Evolutionary conservation across 768 basidiomycete species (phyloP), one percentile per base, ranked within the genome.

Genomic region (Boletus edulis): DNA sequence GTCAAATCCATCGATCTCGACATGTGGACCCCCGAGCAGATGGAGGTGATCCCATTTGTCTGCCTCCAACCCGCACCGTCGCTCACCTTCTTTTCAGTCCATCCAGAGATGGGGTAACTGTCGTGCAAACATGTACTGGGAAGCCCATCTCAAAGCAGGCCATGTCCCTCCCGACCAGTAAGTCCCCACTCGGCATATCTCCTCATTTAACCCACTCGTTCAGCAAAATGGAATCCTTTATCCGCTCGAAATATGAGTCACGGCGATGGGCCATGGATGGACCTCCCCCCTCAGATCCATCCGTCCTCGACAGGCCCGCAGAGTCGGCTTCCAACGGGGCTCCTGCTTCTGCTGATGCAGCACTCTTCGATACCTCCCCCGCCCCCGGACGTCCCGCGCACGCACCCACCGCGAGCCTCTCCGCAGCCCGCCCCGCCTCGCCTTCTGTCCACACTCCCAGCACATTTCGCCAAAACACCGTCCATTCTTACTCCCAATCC

Each of bases 1-100:
- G 91, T 99, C 69, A 97, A 97, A 67, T 96, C 94, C 3, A 91
- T 99, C 51, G 96, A 99, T 74, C 85, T 99, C 51, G 96, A 99
- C 64, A 84, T 90, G 17, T 99, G 96, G 96, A 96, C 93, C 9
- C 92, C 93, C 3, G 94, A 98, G 59, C 96, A 99, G 75, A 95
- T 99, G 89, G 85, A 87, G 75, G 94, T 94, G 62, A 57, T 7
- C 34, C 12, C 45, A 8, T 81, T 60, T 27, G 54, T 14, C 42
- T 14, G 6, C 17, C 18, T 39, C 46, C 22, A 29, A 27, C 29
- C 45, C 22, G 37, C 24, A 38, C 52, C 22, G 31, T 24, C 18
- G 44, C 51, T 55, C 37, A 59, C 22, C 27, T 6, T 20, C 34
- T 51, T 12, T 38, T 48, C 29, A 89, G 87, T 84, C 85, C 2